Evolutionary conservation across 2,329 filamentous ascomycete genomes (phyloP).

Genomic region (Didymella pomorum): DNA sequence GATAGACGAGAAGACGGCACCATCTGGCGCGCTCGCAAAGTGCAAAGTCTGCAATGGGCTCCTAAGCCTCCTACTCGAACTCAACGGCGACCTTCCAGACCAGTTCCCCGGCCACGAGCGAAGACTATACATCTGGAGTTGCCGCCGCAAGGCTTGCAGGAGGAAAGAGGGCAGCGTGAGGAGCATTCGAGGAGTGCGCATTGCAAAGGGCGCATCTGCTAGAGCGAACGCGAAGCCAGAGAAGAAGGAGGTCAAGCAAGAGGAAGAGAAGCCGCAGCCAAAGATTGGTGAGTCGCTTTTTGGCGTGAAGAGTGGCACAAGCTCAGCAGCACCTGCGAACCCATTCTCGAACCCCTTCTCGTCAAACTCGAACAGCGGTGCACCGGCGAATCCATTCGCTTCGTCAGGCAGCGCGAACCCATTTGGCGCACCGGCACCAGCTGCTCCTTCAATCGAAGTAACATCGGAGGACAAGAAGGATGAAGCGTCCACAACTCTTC

Average conservation of each 20-base stretch:
- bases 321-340: constrained; percentile 32
- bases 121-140: constrained; percentile 86
- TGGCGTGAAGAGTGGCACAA: constrained; percentile 62
- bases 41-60: constrained; percentile 87
- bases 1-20: constrained; percentile 75
- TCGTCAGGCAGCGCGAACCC: constrained; percentile 34
- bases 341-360: constrained; percentile 68
- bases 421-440: constrained; percentile 46
- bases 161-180: constrained; percentile 84
- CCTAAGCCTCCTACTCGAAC: constrained; percentile 85
- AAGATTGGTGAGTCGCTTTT: constrained; percentile 74
- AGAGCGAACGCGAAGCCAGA: constrained; percentile 28
- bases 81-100: constrained; percentile 89
- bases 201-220: constrained; percentile 52
- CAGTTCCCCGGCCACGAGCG: constrained; percentile 87
- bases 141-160: constrained; percentile 78
- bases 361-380: constrained; percentile 45
- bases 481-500: constrained; percentile 62
- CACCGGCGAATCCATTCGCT: constrained; percentile 65
- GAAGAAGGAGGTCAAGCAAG: constrained; percentile 31
- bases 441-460: constrained; percentile 30
- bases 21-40: constrained; percentile 78
- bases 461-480: constrained; percentile 30
- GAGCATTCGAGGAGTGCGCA: constrained; percentile 72
- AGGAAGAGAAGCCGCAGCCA: constrained; percentile 51